Base-by-base conservation (phyloP, 2,329 filamentous ascomycete genomes). In the Beauveria scarabaeidicola region DNA sequence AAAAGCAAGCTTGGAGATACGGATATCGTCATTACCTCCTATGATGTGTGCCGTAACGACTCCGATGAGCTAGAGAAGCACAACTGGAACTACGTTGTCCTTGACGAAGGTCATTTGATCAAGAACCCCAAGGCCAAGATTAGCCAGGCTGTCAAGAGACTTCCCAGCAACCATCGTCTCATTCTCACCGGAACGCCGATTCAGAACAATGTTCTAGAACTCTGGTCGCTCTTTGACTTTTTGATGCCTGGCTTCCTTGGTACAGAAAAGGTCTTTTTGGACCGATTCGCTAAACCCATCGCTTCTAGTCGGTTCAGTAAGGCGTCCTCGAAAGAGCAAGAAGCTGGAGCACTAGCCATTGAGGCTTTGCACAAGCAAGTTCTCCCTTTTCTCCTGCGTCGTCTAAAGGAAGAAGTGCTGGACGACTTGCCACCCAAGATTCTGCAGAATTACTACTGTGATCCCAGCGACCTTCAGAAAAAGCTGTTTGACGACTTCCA, bases 311-410 rank as follows among this genome's bases (percentile, higher is more conserved):
- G 95, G 21, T 96, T 92, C 70, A 93, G 90, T 74, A 99, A 97
- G 72, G 96, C 94, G 1, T 97, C 93, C 1, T 97, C 94, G 0
- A 97, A 97, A 69, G 94, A 99, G 71, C 95, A 99, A 75, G 94
- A 99, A 77, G 91, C 91, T 3, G 94, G 95, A 58, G 95, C 95
- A 1, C 78, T 99, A 27, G 94, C 94, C 0, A 96, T 99, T 60
- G 94, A 99, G 73, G 94, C 94, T n/a, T 79, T 99, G 23, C 94
- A 99, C 76, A 99, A 99, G 72, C 94, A 99, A 70, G 95, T 99
- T 1, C 78, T 99, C 38, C 94, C 94, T 1, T 99, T 99, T 86
- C 79, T 99, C 63, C 83, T 99, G 43, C 90, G 94, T 62, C 92
- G 94, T 67, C 82, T 99, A 66, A 99, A 99, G 75, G 94, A 99